Base-by-base conservation (phyloP, 2,329 filamentous ascomycete species). In the Microsporum canis region DNA sequence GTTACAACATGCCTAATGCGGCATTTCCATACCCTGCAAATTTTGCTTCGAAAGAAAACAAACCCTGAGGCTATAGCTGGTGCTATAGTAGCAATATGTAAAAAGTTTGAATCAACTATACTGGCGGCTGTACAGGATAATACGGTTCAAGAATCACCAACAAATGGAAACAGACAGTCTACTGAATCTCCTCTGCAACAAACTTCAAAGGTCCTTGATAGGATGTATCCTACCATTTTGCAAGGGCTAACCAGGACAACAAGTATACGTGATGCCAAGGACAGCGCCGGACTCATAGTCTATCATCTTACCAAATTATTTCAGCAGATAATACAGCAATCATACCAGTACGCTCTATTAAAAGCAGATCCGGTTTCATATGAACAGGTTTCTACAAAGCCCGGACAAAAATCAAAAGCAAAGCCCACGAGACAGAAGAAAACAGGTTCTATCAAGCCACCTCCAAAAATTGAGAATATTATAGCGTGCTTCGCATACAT, bases 271-370 rank as follows among this genome's bases (percentile, higher is more conserved):
- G 58, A 68, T 12, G 58, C 45, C 0, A 45, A 14, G 0, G 60
- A 61, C 8, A 62, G 65, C 34, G 60, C 64, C 14, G 68, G 67
- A 1, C 66, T 70, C 4, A 53, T 75, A 17, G 66, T 60, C 1
- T 76, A 75, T 64, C 70, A 74, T 45, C 27, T 74, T 14, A 68
- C 73, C 23, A 66, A 62, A 17, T 60, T 76, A 4, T 76, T 73
- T 58, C 68, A 73, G 51, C 62, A 65, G 4, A 63, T 64, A 10
- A 65, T 73, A 59, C 64, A 65, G 14, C 63, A 65, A 38, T 60
- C 76, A 23, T 61, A 68, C 31, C 64, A 66, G 36, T 59, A 66
- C 63, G 72, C 70, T 7, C 43, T 47, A 8, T 8, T 29, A 3
- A 27, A 47, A 39, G 34, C 34, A 31, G 23, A 39, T 36, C 51